Percentiles rank a stretch among this genome's conserved stretches.
These are phyloP conservation scores for Nitzschia sp. DNA, from an alignment of 108 stramenopile species.

Conservation along the genomic window DNA sequence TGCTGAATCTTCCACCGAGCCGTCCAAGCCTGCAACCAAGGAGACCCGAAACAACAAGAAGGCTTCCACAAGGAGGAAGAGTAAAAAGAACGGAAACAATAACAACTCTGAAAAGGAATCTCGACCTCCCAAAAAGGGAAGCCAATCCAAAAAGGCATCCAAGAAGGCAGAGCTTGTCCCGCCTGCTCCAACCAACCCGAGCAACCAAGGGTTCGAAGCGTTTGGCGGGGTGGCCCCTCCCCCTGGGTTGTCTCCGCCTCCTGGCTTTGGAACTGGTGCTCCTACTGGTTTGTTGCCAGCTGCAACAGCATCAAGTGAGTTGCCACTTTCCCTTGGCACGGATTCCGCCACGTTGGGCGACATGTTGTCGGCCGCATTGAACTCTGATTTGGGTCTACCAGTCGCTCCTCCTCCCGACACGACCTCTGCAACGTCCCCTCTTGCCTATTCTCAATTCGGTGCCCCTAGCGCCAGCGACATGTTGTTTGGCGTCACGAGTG, in stretches of 20 bases:
- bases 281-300: not conserved
- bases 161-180: no score
- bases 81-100: constrained; percentile 7
- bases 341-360: constrained; percentile 6
- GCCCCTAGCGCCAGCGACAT: not conserved
- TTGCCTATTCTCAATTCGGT: not conserved
- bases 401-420: not conserved
- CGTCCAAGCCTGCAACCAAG: no score
- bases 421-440: not conserved
- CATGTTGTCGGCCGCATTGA: constrained; percentile 9
- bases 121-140: no score
- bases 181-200: no score
- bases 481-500: not conserved
- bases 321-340: not conserved
- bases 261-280: constrained; percentile 41
- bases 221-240: constrained; percentile 29
- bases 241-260: constrained; percentile 55
- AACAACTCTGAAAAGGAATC: not conserved
- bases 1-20: no score
- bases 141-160: no score
- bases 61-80: constrained; percentile 5
- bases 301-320: not conserved
- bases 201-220: not conserved
- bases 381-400: constrained; percentile 4
- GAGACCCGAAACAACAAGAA: not conserved